Evolutionary conservation across 169 alveolate genomes (phyloP).

Genomic region (Plasmodium inui): DNA sequence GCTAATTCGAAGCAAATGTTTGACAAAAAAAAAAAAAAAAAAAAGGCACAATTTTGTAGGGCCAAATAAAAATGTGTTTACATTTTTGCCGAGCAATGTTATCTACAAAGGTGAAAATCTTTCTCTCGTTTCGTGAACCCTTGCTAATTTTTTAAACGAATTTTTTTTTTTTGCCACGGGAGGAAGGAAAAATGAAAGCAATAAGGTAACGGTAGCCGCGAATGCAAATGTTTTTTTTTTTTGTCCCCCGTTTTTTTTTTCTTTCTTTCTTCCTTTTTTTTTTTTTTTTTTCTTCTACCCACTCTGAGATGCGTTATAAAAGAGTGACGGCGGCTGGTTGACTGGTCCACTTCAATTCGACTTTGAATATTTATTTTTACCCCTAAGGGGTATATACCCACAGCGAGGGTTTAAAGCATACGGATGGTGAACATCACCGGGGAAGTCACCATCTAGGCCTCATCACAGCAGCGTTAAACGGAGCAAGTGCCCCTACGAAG

Average conservation of each 20-base stretch:
- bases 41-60: neutral
- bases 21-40: neutral
- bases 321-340: neutral
- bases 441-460: neutral
- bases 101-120: neutral
- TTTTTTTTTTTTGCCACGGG: neutral
- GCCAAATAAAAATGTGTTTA: neutral
- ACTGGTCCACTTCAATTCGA: neutral
- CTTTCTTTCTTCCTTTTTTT: neutral
- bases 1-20: neutral
- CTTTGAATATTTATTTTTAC: neutral
- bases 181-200: neutral
- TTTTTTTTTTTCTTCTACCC: neutral
- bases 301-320: neutral
- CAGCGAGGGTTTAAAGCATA: neutral
- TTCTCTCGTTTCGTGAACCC: neutral
- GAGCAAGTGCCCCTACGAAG: neutral
- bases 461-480: neutral
- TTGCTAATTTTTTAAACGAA: neutral
- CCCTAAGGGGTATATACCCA: neutral
- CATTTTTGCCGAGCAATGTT: neutral
- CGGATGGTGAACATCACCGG: neutral
- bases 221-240: neutral
- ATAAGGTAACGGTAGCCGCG: neutral
- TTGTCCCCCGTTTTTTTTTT: neutral